Percentiles rank a stretch among this genome's conserved stretches.
Evolutionary conservation across 2,329 filamentous ascomycete genomes (phyloP).

Genomic region (Fusarium torulosum): DNA sequence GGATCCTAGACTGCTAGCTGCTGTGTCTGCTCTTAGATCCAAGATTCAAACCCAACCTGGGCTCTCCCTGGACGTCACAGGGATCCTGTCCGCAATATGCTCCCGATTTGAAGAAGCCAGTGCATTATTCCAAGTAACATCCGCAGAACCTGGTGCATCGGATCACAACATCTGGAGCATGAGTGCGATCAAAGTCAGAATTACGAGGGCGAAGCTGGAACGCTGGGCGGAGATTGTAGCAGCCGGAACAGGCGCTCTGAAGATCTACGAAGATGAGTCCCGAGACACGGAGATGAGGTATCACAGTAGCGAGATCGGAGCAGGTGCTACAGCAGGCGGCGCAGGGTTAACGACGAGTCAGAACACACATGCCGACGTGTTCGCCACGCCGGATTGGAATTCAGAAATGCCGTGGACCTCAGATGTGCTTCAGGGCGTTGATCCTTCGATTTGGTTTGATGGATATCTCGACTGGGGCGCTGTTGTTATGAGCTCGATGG

Average conservation of each 20-base stretch:
- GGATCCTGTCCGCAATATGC: constrained; percentile 58
- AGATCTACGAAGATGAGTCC: constrained; percentile 33
- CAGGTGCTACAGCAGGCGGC: fast-evolving
- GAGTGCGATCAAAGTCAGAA: constrained; percentile 61
- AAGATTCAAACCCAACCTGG: constrained; percentile 60
- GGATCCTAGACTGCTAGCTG: constrained; percentile 56
- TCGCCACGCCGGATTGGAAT: too few relatives aligned
- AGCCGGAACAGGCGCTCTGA: constrained; percentile 49
- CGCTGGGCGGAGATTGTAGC: constrained; percentile 62
- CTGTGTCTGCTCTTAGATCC: constrained; percentile 56
- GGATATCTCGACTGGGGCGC: too few relatives aligned
- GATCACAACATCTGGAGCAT: constrained; percentile 64
- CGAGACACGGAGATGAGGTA: constrained; percentile 37
- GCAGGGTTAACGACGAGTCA: too few relatives aligned
- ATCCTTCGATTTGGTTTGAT: too few relatives aligned
- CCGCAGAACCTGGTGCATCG: constrained; percentile 51
- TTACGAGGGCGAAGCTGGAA: constrained; percentile 61
- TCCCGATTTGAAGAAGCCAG: constrained; percentile 60
- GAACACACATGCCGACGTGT: too few relatives aligned
- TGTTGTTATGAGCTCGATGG: too few relatives aligned
- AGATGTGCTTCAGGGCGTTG: too few relatives aligned
- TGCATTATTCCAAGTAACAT: constrained; percentile 50
- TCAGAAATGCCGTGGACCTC: too few relatives aligned
- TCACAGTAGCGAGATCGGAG: too few relatives aligned
- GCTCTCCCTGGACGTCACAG: constrained; percentile 59